These are phyloP conservation scores for Zychaea mexicana DNA, from an alignment of 371 early-diverging fungal species.

Conservation along the genomic window DNA sequence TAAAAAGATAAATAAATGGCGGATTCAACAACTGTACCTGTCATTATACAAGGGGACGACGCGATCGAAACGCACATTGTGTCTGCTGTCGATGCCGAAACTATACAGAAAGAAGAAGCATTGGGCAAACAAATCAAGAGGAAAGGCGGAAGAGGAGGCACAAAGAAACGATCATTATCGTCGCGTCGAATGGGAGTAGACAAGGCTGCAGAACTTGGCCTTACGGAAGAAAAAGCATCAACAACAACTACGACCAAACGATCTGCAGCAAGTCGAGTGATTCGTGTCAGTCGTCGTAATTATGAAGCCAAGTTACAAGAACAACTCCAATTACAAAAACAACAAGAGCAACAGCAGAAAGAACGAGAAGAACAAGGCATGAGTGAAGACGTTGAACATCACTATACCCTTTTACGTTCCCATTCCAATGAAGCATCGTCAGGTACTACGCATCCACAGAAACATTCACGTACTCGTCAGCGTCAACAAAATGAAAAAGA, in stretches of 20 bases:
- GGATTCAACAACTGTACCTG: not conserved
- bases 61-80: slow-evolving; percentile 57
- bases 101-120: slow-evolving; percentile 38
- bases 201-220: slow-evolving; percentile 7
- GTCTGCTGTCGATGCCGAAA: slow-evolving; percentile 30
- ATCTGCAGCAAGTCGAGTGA: no score
- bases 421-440: slow-evolving; percentile 7
- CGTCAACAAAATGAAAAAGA: slow-evolving; percentile 9
- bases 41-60: slow-evolving; percentile 39
- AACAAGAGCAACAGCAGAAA: not conserved
- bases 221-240: slow-evolving; percentile 10
- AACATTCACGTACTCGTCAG: no score
- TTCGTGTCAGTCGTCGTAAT: no score
- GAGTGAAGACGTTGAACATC: slow-evolving; percentile 6
- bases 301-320: no score
- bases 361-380: not conserved
- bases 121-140: slow-evolving; percentile 28
- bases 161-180: not conserved
- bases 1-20: not conserved
- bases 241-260: slow-evolving; percentile 2
- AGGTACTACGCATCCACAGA: not conserved
- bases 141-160: not conserved
- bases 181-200: slow-evolving; percentile 8
- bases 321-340: no score
- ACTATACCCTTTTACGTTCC: slow-evolving; percentile 13